Percentiles rank a stretch among this genome's conserved stretches.
These are phyloP conservation scores for Kwoniella newhampshirensis DNA, from an alignment of 768 basidiomycete species.

Conservation along the genomic window DNA sequence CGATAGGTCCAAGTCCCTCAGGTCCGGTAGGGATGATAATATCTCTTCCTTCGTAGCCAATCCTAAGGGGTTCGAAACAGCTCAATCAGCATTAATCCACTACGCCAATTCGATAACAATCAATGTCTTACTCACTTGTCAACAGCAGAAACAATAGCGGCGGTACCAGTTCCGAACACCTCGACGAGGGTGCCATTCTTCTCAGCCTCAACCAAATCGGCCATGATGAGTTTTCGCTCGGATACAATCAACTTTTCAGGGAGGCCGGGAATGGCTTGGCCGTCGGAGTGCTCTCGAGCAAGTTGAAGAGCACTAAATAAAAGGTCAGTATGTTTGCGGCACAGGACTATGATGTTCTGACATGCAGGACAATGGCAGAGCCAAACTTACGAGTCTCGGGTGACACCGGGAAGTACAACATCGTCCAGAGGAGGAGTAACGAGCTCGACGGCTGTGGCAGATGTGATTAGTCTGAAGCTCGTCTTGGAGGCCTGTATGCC, in stretches of 20 bases:
- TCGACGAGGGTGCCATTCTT: slow-evolving; percentile 70
- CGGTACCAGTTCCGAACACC: slow-evolving; percentile 75
- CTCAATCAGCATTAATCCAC: no score
- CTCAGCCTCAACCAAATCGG: slow-evolving; percentile 59
- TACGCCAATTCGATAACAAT: no score
- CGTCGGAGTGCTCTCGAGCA: slow-evolving; percentile 62
- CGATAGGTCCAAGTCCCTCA: slow-evolving; percentile 79
- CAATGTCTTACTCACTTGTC: slow-evolving; percentile 51
- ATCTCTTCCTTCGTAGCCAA: slow-evolving; percentile 64
- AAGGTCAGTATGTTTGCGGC: background rate
- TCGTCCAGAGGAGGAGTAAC: slow-evolving; percentile 87
- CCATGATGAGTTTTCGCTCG: slow-evolving; percentile 65
- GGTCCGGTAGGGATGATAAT: slow-evolving; percentile 63
- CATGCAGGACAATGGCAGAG: background rate
- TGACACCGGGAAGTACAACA: slow-evolving; percentile 88
- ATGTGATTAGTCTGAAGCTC: slow-evolving; percentile 2
- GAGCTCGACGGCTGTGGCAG: slow-evolving; percentile 67
- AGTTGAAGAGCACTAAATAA: slow-evolving; percentile 63
- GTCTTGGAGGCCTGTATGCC: no score
- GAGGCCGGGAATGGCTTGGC: slow-evolving; percentile 55
- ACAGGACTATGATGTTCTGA: background rate
- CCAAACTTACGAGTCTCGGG: slow-evolving; percentile 65
- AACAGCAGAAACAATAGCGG: slow-evolving; percentile 57
- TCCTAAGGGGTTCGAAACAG: no score
- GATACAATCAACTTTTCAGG: slow-evolving; percentile 58